Evolutionary conservation across 1,284 basidiomycete species (phyloP).

Genomic region (Cronartium ribicola): DNA sequence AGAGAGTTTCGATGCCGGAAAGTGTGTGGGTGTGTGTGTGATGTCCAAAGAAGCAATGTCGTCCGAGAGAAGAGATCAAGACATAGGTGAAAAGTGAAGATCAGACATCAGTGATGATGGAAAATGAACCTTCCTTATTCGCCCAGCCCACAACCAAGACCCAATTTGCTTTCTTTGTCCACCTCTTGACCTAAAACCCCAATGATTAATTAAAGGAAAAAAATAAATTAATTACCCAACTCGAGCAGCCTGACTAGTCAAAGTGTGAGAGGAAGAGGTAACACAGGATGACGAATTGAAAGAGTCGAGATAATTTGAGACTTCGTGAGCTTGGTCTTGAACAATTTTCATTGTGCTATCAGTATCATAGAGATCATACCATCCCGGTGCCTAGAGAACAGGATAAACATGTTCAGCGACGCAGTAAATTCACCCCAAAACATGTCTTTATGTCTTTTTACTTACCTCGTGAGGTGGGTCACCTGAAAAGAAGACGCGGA

Average conservation of each 20-base stretch:
- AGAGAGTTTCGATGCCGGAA: too few species aligned
- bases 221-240: neutral
- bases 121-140: too few species aligned
- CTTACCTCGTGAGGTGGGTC: conserved; percentile 40
- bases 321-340: conserved; percentile 32
- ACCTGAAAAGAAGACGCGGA: neutral
- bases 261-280: neutral
- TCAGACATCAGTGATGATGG: too few species aligned
- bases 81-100: too few species aligned
- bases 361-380: conserved; percentile 46
- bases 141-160: too few species aligned
- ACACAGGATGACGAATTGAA: neutral
- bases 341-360: conserved; percentile 44
- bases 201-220: too few species aligned
- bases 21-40: too few species aligned
- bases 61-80: too few species aligned
- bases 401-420: neutral
- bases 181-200: too few species aligned
- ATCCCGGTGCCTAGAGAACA: conserved; percentile 44
- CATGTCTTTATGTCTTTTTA: too few species aligned
- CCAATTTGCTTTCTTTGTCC: too few species aligned
- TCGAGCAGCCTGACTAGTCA: neutral
- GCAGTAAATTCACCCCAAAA: neutral
- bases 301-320: conserved; percentile 14
- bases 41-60: too few species aligned